Percentiles rank a stretch among this genome's conserved stretches.
These are phyloP conservation scores for Phytophthora ramorum DNA, from an alignment of 352 stramenopile species.

Conservation along the genomic window DNA sequence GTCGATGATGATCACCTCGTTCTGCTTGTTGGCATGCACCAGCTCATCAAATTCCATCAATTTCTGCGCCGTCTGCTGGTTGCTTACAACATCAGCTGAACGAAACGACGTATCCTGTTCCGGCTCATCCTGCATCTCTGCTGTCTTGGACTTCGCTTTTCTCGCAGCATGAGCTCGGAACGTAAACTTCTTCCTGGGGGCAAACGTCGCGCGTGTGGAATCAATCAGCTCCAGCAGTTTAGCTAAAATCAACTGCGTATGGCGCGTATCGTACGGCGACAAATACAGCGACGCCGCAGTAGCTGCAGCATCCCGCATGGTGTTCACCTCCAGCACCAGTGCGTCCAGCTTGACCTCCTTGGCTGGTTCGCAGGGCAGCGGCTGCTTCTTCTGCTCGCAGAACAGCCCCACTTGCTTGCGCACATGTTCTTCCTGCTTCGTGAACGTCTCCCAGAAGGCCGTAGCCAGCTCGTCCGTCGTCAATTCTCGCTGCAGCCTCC, in stretches of 20 bases:
- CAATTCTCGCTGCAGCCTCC: slow-evolving; percentile 35
- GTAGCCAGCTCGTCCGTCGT: slow-evolving; percentile 63
- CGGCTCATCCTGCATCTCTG: slow-evolving; percentile 27
- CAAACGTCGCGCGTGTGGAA: slow-evolving; percentile 63
- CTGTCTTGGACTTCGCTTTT: slow-evolving; percentile 31
- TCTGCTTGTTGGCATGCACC: slow-evolving; percentile 57
- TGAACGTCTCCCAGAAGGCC: slow-evolving; percentile 73
- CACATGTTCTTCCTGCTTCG: slow-evolving; percentile 54
- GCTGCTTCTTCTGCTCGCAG: slow-evolving; percentile 69
- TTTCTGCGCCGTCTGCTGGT: slow-evolving; percentile 17
- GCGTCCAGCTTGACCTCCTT: slow-evolving; percentile 62
- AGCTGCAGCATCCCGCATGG: slow-evolving; percentile 64
- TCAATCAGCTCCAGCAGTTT: slow-evolving; percentile 77
- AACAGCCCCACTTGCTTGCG: slow-evolving; percentile 59
- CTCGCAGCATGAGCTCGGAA: slow-evolving; percentile 57
- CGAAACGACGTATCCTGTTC: slow-evolving; percentile 10
- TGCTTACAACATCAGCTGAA: slow-evolving; percentile 1
- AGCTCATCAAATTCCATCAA: slow-evolving; percentile 58
- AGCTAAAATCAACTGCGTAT: slow-evolving; percentile 72
- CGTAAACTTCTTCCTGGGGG: slow-evolving; percentile 87
- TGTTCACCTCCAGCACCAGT: slow-evolving; percentile 53
- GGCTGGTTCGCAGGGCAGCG: slow-evolving; percentile 40
- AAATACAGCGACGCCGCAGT: slow-evolving; percentile 80
- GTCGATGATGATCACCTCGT: slow-evolving; percentile 79
- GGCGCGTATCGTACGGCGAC: slow-evolving; percentile 88